Percentiles rank a stretch among this genome's conserved stretches.
Evolutionary conservation across 2,329 filamentous ascomycete genomes (phyloP).

Genomic region (Phyllosticta citribraziliensis): DNA sequence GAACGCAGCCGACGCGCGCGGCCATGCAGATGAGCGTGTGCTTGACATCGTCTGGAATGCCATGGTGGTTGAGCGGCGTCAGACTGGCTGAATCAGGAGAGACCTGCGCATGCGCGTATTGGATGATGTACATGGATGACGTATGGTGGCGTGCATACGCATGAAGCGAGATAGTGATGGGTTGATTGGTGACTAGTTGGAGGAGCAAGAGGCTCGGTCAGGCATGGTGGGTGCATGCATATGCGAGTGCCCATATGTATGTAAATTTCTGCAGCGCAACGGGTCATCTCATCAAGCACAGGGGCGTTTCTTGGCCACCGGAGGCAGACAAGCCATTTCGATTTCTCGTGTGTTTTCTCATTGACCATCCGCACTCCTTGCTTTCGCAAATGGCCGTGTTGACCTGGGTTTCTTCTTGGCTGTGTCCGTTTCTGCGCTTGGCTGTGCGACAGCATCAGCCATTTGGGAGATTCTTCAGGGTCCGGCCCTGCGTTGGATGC

Average conservation of each 20-base stretch:
- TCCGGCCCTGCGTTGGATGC: not conserved
- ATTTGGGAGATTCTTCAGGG: not conserved
- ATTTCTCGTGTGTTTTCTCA: not conserved
- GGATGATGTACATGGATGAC: not conserved
- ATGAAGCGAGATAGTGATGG: too few relatives aligned
- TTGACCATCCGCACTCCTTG: not conserved
- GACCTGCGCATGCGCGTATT: not conserved
- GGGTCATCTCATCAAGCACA: not conserved
- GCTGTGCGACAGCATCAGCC: not conserved
- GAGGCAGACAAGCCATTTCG: not conserved
- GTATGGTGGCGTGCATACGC: too few relatives aligned
- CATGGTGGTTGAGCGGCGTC: not conserved
- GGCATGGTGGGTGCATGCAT: too few relatives aligned
- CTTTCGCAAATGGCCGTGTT: not conserved
- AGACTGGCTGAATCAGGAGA: not conserved
- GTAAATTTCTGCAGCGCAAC: too few relatives aligned
- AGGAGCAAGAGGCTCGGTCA: too few relatives aligned
- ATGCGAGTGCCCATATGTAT: too few relatives aligned
- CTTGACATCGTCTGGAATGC: not conserved
- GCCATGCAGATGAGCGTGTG: not conserved
- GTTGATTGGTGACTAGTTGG: too few relatives aligned
- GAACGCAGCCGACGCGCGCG: not conserved
- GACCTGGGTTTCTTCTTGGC: not conserved
- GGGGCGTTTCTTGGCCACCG: not conserved
- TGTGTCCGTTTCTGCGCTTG: not conserved